phyloP scores from a whole-genome alignment of 805 yeast species.

The Priceomyces melissophilus region DNA sequence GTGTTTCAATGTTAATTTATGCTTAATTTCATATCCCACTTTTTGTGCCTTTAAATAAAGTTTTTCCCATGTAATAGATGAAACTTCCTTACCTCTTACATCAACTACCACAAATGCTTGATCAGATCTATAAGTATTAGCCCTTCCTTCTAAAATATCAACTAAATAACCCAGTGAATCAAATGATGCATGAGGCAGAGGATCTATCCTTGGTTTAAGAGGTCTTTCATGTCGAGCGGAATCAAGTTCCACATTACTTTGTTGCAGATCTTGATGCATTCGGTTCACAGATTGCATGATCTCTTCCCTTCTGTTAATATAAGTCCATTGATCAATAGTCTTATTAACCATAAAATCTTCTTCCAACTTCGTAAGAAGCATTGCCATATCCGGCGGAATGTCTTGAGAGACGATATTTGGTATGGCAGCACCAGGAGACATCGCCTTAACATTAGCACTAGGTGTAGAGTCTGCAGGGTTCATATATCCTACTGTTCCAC shows the following conservation, averaged over 20 bases:
- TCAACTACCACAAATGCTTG: conserved; percentile 73
- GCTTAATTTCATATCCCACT: conserved; percentile 78
- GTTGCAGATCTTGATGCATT: conserved; percentile 32
- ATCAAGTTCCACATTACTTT: conserved; percentile 22
- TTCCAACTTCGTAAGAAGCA: conserved; percentile 39
- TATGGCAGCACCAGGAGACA: conserved; percentile 12
- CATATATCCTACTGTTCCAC: background rate
- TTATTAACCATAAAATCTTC: conserved; percentile 39
- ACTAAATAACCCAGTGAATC: conserved; percentile 49
- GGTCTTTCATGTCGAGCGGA: conserved; percentile 51
- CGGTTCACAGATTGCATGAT: conserved; percentile 36
- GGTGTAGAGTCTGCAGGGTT: conserved; percentile 13
- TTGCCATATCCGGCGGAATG: conserved; percentile 45
- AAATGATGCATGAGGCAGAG: conserved; percentile 16
- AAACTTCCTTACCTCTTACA: conserved; percentile 73
- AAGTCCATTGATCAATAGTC: conserved; percentile 45
- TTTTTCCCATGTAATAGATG: conserved; percentile 84
- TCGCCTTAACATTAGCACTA: conserved; percentile 13
- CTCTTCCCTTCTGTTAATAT: conserved; percentile 43
- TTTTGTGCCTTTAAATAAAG: conserved; percentile 78
- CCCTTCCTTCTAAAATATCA: conserved; percentile 69
- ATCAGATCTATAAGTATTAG: conserved; percentile 56
- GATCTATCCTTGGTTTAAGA: conserved; percentile 54
- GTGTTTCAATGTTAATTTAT: conserved; percentile 66
- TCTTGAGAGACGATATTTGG: conserved; percentile 23